Evolutionary conservation across 257 asterid genomes (phyloP).

Genomic region (Petrea volubilis): DNA sequence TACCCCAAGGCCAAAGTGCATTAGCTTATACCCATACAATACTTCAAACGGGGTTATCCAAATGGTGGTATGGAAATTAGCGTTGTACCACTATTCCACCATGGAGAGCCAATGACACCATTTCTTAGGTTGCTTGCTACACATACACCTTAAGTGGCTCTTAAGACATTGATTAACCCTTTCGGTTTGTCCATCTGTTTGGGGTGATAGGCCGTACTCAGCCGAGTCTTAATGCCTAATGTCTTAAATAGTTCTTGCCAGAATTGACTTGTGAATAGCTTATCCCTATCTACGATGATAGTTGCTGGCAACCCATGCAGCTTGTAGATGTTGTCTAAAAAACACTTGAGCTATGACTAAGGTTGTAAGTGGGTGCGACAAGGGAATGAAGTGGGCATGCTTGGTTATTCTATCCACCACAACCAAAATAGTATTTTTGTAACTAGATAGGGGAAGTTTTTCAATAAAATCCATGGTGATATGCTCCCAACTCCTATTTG

Average conservation of each 20-base stretch:
- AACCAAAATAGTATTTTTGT: neutral
- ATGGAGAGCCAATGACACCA: neutral
- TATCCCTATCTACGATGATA: neutral
- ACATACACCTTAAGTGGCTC: neutral
- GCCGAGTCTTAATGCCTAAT: neutral
- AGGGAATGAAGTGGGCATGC: neutral
- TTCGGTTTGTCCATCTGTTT: neutral
- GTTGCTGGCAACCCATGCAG: neutral
- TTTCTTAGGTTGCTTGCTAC: neutral
- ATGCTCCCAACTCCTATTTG: neutral
- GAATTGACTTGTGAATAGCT: neutral
- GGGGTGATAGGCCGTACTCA: neutral
- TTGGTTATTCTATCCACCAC: constrained; percentile 4
- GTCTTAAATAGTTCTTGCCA: neutral
- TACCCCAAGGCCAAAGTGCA: neutral
- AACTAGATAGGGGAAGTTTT: neutral
- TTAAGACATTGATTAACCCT: constrained; percentile 3
- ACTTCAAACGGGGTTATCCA: neutral
- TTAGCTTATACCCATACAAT: neutral
- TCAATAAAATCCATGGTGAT: constrained; percentile 10
- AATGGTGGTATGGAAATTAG: neutral
- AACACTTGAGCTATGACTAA: neutral
- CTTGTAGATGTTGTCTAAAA: neutral
- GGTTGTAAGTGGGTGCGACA: neutral
- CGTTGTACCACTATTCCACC: neutral